These are phyloP conservation scores for Phaeosphaeriaceae sp. DNA, from an alignment of 2,329 filamentous ascomycete species.

Conservation along the genomic window DNA sequence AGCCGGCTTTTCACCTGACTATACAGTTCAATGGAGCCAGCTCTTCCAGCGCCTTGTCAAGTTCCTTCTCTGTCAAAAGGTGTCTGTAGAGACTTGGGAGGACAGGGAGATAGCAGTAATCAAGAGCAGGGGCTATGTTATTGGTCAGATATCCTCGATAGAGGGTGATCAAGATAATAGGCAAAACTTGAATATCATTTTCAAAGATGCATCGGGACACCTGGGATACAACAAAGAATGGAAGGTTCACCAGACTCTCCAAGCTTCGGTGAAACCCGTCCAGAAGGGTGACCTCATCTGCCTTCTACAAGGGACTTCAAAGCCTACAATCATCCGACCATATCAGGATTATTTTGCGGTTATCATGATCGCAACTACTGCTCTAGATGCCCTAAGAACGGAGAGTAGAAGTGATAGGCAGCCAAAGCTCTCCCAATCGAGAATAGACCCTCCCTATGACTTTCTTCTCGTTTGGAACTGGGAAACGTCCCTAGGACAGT, in stretches of 20 bases:
- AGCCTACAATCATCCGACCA: constrained; percentile 15
- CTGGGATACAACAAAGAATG: background rate
- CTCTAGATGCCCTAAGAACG: background rate
- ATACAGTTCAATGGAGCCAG: constrained; percentile 16
- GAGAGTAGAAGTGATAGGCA: background rate
- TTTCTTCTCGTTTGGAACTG: background rate
- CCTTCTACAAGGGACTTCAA: constrained; percentile 7
- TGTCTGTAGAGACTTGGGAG: constrained; percentile 14
- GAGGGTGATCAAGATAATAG: constrained; percentile 2
- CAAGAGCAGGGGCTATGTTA: too few species aligned
- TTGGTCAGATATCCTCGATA: constrained; percentile 7
- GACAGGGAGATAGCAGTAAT: too few species aligned
- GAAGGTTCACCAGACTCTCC: constrained; percentile 11
- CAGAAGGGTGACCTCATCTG: background rate
- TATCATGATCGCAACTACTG: constrained; percentile 5
- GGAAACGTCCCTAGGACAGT: background rate
- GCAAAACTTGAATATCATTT: constrained; percentile 4
- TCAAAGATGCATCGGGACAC: background rate
- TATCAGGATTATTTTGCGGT: constrained; percentile 7
- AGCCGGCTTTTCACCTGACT: constrained; percentile 1
- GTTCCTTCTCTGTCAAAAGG: constrained; percentile 11
- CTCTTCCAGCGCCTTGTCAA: constrained; percentile 16
- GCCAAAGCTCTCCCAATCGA: constrained; percentile 4
- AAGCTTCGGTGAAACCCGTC: constrained; percentile 7
- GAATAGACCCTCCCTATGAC: constrained; percentile 2